Evolutionary conservation across 352 stramenopile species (phyloP), one percentile per base, ranked within the genome.

Genomic region (Saprolegnia diclina): DNA sequence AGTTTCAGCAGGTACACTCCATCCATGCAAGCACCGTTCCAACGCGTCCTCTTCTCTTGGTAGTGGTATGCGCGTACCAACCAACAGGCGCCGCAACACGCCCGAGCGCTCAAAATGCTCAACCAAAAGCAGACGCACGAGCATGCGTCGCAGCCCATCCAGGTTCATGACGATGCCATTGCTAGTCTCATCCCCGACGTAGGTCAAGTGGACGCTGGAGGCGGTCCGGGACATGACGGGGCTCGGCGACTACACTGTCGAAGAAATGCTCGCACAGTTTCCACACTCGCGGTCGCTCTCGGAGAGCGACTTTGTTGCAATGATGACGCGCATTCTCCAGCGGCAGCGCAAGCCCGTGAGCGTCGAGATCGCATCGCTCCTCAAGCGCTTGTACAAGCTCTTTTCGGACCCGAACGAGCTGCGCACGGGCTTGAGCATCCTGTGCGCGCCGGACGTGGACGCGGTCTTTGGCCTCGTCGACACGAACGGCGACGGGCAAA

Each of bases 401-500:
- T 77, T 77, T 61, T 46, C 76, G 54, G 44, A 46, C 5, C 42
- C 79, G 24, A 67, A 74, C 53, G 75, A 79, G 63, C 67, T 80
- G 19, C 50, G 38, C 32, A 62, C 56, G 19, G 75, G 75, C 5
- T 53, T 80, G 6, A 74, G 57, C 18, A 56, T 80, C 22, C 50
- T 77, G 35, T 79, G 73, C 45, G 37, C 56, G 19, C 70, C 72
- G n/a, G 46, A 50, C 52, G 72, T 74, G 13, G 52, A 69, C 24
- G 73, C 72, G 5, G 65, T 59, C 7, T 96, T 96, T 64, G 72
- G 78, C 5, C 57, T 94, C 16, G 94, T 94, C 53, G 89, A 96
- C 70, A 79, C 79, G 22, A 88, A 96, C 70, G 75, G 76, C 21
- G 90, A 94, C 67, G 88, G 84, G 5, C 32, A 32, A 37, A 95